phyloP scores from a whole-genome alignment of 345 rosid genomes.

The Laguncularia racemosa region DNA sequence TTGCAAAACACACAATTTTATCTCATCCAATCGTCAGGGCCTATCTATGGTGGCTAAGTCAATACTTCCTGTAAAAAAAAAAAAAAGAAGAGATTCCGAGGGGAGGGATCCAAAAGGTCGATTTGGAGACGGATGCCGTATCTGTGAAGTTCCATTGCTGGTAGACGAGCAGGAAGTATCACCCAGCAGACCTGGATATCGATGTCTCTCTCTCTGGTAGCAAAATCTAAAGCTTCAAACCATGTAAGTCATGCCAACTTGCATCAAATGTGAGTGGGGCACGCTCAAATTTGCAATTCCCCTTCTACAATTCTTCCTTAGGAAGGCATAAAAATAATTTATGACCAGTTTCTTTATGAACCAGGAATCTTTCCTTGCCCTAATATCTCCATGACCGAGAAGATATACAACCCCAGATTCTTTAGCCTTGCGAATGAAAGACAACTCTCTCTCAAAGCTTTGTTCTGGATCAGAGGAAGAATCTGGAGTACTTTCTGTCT shows the following conservation, averaged over 20 bases:
- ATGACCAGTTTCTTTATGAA: conserved; percentile 86
- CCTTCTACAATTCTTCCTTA: conserved; percentile 94
- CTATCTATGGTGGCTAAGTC: too few species aligned
- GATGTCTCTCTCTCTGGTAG: not conserved
- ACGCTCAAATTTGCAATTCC: conserved; percentile 88
- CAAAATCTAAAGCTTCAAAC: conserved; percentile 35
- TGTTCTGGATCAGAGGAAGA: conserved; percentile 61
- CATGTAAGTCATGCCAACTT: conserved; percentile 99
- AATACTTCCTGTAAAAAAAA: too few species aligned
- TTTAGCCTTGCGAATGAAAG: conserved; percentile 86
- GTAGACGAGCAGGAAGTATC: too few species aligned
- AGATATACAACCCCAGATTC: conserved; percentile 95
- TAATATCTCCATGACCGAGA: conserved; percentile 94
- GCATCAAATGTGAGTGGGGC: conserved; percentile 92
- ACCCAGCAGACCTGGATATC: too few species aligned
- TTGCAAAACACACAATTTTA: too few species aligned
- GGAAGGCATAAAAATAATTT: conserved; percentile 89
- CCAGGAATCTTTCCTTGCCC: conserved; percentile 98
- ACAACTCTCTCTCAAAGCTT: conserved; percentile 87
- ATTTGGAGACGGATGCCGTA: too few species aligned
- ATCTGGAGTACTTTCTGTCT: conserved; percentile 24
- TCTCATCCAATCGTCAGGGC: too few species aligned
- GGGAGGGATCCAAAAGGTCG: too few species aligned
- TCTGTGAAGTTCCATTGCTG: too few species aligned
- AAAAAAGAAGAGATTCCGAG: too few species aligned